These are phyloP conservation scores for Bertia moriformis DNA, from an alignment of 2,329 filamentous ascomycete genomes.

Conservation along the genomic window DNA sequence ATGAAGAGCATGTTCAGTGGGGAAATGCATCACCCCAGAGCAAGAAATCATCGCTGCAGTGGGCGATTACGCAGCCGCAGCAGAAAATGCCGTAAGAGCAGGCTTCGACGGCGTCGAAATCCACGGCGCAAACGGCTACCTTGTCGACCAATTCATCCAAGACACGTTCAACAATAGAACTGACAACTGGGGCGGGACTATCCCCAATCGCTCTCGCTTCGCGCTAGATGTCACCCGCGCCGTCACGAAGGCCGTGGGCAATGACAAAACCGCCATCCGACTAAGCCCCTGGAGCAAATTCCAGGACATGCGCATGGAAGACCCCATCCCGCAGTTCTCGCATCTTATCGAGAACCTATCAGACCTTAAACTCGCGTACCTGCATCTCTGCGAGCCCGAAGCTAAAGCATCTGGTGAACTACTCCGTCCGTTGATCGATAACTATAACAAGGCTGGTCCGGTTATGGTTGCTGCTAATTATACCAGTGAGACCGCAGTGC, in stretches of 20 bases:
- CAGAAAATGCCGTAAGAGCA: neutral
- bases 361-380: too few species aligned
- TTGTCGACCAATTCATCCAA: slow-evolving; percentile 40
- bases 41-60: slow-evolving; percentile 9
- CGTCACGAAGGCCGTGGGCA: slow-evolving; percentile 30
- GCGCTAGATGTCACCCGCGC: slow-evolving; percentile 34
- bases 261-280: slow-evolving; percentile 29
- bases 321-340: slow-evolving; percentile 13
- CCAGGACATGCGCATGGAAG: slow-evolving; percentile 9
- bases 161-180: slow-evolving; percentile 35
- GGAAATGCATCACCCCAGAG: neutral
- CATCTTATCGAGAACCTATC: slow-evolving; percentile 12
- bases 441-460: too few species aligned
- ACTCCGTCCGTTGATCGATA: too few species aligned
- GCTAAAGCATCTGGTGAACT: slow-evolving; percentile 20
- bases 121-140: slow-evolving; percentile 26
- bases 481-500: slow-evolving; percentile 8
- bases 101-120: neutral
- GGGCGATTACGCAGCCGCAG: neutral
- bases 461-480: slow-evolving; percentile 15
- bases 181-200: slow-evolving; percentile 35
- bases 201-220: slow-evolving; percentile 37
- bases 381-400: slow-evolving; percentile 20
- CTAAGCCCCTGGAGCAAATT: slow-evolving; percentile 18
- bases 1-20: slow-evolving; percentile 8